Base-by-base conservation (phyloP, 805 yeast genomes). In the Groenewaldozyma tartarivorans region DNA sequence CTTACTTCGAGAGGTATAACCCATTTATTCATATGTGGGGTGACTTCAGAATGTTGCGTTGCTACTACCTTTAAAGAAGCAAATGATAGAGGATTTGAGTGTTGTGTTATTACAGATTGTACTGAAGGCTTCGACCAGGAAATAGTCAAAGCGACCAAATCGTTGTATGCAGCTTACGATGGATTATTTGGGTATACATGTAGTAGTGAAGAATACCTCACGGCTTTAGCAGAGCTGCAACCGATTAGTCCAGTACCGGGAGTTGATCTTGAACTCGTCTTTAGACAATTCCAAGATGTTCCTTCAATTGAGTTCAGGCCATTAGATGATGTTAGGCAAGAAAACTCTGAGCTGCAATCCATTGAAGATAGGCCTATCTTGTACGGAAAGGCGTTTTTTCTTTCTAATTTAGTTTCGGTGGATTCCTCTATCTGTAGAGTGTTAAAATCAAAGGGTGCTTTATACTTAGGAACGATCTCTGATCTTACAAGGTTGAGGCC, bases 11-110 rank as follows among this genome's bases (percentile, higher is more conserved):
- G 56, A 16, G 61, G 62, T 2, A 40, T 58, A 6, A 56, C 61
- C 4, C 60, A 56, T 37, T 30, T 58, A 18, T 27, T 58, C 17
- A 41, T 58, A 13, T 45, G 55, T 24, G 63, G 63, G 5, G 62
- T 58, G n/a, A 58, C 63, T 7, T 56, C 63, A 1, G 63, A 58
- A 44, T 57, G 61, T 44, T 58, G 63, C 41, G 63, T 58, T 2
- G 52, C 61, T 9, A 52, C 61, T 4, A 58, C 63, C 4, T 56
- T 57, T 43, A 44, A 62, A 18, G 61, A 58, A 33, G 63, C 58
- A 3, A 58, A 57, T 39, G 63, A 58, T 43, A 53, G 55, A 19
- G 63, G 63, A 3, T 58, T 56, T 43, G 60, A 58, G 36, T 54
- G 58, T 42, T 52, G 56, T 39, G 56, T 52, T 9, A 36, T 52